These are phyloP conservation scores for Rhamnella rubrinervis DNA, from an alignment of 331 rosid species.

Conservation along the genomic window DNA sequence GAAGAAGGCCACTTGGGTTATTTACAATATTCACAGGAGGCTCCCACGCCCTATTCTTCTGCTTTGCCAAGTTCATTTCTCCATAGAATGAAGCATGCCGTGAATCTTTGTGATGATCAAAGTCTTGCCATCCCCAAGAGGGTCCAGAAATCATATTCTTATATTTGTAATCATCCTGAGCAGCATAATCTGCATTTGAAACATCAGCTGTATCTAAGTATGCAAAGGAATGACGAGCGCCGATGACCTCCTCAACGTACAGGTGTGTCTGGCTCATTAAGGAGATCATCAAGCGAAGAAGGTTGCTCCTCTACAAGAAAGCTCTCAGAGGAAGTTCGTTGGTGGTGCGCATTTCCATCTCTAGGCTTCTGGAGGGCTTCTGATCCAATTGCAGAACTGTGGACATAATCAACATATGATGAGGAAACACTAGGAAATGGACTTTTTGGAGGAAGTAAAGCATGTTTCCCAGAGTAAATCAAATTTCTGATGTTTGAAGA, in stretches of 20 bases:
- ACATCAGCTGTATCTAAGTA: slow-evolving; percentile 52
- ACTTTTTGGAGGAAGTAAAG: slow-evolving; percentile 94
- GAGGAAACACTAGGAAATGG: slow-evolving; percentile 88
- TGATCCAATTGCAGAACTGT: slow-evolving; percentile 51
- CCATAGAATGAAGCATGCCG: slow-evolving; percentile 58
- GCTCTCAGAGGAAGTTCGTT: slow-evolving; percentile 93
- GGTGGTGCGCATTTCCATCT: slow-evolving; percentile 75
- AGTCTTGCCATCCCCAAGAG: slow-evolving; percentile 83
- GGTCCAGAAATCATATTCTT: slow-evolving; percentile 54
- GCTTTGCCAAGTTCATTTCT: slow-evolving; percentile 60
- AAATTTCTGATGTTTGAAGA: slow-evolving; percentile 66
- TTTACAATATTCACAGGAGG: slow-evolving; percentile 42
- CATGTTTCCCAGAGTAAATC: slow-evolving; percentile 79
- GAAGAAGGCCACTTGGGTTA: slow-evolving; percentile 52
- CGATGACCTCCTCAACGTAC: slow-evolving; percentile 86
- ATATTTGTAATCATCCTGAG: slow-evolving; percentile 63
- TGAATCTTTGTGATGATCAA: slow-evolving; percentile 67
- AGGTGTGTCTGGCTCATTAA: slow-evolving; percentile 95
- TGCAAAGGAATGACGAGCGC: slow-evolving; percentile 79
- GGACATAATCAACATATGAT: slow-evolving; percentile 70
- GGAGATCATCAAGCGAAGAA: slow-evolving; percentile 98
- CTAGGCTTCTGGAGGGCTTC: slow-evolving; percentile 62
- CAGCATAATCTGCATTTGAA: slow-evolving; percentile 42
- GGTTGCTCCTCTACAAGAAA: slow-evolving; percentile 88
- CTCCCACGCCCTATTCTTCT: slow-evolving; percentile 76